These are phyloP conservation scores for Lachancea mirantina DNA, from an alignment of 805 yeast species.

Conservation along the genomic window DNA sequence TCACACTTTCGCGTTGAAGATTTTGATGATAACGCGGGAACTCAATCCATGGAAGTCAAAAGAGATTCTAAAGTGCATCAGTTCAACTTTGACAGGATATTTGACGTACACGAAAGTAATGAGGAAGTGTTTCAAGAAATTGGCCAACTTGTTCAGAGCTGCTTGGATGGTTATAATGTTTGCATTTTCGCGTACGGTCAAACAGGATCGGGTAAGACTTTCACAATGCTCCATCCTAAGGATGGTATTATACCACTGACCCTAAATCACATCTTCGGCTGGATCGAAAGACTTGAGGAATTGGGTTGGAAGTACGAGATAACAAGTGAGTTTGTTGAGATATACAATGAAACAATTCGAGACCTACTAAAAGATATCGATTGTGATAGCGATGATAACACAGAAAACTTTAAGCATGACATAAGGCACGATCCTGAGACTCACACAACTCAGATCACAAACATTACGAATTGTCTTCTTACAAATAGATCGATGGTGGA, in stretches of 20 bases:
- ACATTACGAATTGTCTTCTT: slow-evolving; percentile 45
- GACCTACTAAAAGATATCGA: slow-evolving; percentile 48
- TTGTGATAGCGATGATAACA: slow-evolving; percentile 5
- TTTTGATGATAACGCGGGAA: slow-evolving; percentile 25
- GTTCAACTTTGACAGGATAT: slow-evolving; percentile 76
- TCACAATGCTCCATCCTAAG: slow-evolving; percentile 65
- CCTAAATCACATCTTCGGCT: slow-evolving; percentile 58
- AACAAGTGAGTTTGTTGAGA: slow-evolving; percentile 76
- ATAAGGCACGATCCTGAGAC: slow-evolving; percentile 59
- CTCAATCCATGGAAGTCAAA: slow-evolving; percentile 19
- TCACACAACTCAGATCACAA: slow-evolving; percentile 54
- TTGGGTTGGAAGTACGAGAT: slow-evolving; percentile 59
- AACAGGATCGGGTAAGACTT: slow-evolving; percentile 93
- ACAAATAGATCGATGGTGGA: slow-evolving; percentile 43
- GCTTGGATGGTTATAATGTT: slow-evolving; percentile 83
- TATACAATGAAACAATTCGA: slow-evolving; percentile 73
- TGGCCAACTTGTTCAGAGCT: slow-evolving; percentile 76
- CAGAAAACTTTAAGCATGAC: slow-evolving; percentile 37
- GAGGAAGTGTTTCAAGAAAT: slow-evolving; percentile 71
- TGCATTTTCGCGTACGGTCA: slow-evolving; percentile 97
- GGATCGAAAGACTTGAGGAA: slow-evolving; percentile 39
- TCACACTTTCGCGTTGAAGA: slow-evolving; percentile 28
- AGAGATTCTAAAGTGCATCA: slow-evolving; percentile 13
- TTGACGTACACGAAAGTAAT: slow-evolving; percentile 48
- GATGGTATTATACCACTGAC: slow-evolving; percentile 84